These are phyloP conservation scores for Penicillium crustosum DNA, from an alignment of 2,329 filamentous ascomycete species.

Conservation along the genomic window DNA sequence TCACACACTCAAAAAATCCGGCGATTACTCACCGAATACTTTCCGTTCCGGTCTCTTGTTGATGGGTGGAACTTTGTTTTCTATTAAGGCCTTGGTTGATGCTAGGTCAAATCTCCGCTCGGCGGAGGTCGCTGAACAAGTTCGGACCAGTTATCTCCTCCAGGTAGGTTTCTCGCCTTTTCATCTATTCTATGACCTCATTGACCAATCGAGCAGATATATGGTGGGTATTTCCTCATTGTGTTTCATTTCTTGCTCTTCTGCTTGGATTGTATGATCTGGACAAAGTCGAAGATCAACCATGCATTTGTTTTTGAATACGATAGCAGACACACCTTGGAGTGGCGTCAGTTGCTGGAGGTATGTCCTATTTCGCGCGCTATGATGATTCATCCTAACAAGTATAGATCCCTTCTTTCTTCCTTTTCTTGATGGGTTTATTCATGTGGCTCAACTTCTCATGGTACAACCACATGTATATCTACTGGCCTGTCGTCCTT, in stretches of 20 bases:
- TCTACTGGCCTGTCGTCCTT: slow-evolving; percentile 84
- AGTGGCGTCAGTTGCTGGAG: slow-evolving; percentile 85
- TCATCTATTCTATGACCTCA: neutral
- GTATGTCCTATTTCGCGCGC: slow-evolving; percentile 37
- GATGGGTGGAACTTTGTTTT: slow-evolving; percentile 66
- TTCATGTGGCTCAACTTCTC: slow-evolving; percentile 90
- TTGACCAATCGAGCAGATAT: slow-evolving; percentile 61
- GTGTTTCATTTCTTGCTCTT: slow-evolving; percentile 81
- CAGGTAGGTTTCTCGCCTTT: slow-evolving; percentile 49
- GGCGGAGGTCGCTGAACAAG: slow-evolving; percentile 49
- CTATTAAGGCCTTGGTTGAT: slow-evolving; percentile 64
- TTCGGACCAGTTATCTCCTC: slow-evolving; percentile 67
- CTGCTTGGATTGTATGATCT: slow-evolving; percentile 78
- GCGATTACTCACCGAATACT: slow-evolving; percentile 59
- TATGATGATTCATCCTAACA: slow-evolving; percentile 17
- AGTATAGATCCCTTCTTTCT: slow-evolving; percentile 72
- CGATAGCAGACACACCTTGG: slow-evolving; percentile 77
- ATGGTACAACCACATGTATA: slow-evolving; percentile 66
- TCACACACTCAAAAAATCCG: slow-evolving; percentile 61
- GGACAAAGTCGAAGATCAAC: slow-evolving; percentile 84
- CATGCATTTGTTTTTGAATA: slow-evolving; percentile 98
- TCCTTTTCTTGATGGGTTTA: slow-evolving; percentile 71
- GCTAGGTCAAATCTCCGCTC: slow-evolving; percentile 55
- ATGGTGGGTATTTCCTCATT: slow-evolving; percentile 86
- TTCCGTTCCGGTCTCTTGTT: slow-evolving; percentile 66